These are phyloP conservation scores for Aspergillus transmontanensis DNA, from an alignment of 2,329 filamentous ascomycete genomes.

Conservation along the genomic window DNA sequence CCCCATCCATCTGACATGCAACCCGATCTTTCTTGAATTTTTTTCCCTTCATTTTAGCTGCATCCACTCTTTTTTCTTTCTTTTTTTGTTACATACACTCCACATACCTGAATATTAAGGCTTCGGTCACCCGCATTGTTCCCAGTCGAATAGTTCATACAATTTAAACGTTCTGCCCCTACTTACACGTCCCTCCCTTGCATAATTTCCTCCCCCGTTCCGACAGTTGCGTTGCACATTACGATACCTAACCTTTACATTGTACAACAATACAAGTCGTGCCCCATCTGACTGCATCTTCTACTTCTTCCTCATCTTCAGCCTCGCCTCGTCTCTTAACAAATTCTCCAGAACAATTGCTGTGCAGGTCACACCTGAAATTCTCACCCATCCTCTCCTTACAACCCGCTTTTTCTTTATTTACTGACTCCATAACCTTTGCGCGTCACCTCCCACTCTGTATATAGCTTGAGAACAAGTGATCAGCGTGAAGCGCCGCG, in stretches of 20 bases:
- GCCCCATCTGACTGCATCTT: background rate
- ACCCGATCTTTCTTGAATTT: background rate
- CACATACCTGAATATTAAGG: constrained; percentile 12
- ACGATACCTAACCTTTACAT: background rate
- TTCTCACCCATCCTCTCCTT: background rate
- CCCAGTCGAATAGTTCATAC: background rate
- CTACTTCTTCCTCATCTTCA: background rate
- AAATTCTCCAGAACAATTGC: background rate
- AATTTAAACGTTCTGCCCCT: background rate
- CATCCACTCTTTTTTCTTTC: background rate
- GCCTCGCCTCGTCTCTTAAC: background rate
- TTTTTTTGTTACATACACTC: constrained; percentile 6
- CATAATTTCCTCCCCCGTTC: constrained; percentile 8
- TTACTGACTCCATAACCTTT: background rate
- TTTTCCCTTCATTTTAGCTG: background rate
- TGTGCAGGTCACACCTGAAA: constrained; percentile 2
- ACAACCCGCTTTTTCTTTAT: background rate
- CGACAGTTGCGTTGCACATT: constrained; percentile 1
- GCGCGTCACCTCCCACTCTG: background rate
- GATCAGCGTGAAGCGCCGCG: background rate
- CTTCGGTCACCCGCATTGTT: background rate
- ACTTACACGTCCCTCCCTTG: constrained; percentile 2
- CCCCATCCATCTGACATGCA: constrained; percentile 5
- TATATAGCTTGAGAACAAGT: background rate
- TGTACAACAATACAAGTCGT: background rate